phyloP scores from a whole-genome alignment of 257 asterid species.

The Echites panduratus region DNA sequence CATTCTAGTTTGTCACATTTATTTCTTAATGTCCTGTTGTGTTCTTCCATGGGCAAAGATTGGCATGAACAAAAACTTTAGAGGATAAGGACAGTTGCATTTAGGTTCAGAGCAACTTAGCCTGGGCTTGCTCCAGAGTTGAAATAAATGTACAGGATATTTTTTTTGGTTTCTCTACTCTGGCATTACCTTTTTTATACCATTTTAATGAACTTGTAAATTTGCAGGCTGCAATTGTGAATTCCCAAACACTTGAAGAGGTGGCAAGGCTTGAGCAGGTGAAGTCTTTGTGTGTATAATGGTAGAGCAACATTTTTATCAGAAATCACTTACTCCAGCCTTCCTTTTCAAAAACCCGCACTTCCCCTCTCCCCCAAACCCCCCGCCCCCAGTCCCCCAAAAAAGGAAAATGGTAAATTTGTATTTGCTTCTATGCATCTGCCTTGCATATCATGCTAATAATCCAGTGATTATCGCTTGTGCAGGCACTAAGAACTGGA shows the following conservation, averaged over 20 bases:
- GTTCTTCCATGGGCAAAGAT: background rate
- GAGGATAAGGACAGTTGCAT: background rate
- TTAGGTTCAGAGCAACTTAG: background rate
- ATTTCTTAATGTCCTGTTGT: background rate
- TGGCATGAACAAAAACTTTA: background rate
- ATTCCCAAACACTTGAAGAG: constrained; percentile 96
- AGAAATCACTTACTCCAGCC: background rate
- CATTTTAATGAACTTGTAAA: constrained; percentile 8
- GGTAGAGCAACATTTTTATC: background rate
- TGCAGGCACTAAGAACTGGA: constrained; percentile 91
- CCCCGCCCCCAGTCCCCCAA: no score
- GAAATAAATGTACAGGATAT: background rate
- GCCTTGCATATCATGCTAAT: constrained; percentile 1
- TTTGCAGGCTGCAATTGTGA: constrained; percentile 95
- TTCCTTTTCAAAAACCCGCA: no score
- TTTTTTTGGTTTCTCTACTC: background rate
- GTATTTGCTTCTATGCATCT: constrained; percentile 5
- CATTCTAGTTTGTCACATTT: constrained; percentile 9
- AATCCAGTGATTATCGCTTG: constrained; percentile 8
- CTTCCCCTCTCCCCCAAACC: background rate
- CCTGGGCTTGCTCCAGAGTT: background rate
- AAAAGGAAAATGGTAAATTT: background rate
- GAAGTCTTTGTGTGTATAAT: constrained; percentile 13
- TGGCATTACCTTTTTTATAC: background rate
- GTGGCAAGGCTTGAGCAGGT: constrained; percentile 99